phyloP scores from a whole-genome alignment of 2,329 filamentous ascomycete species.

The Aspergillus caelatus region DNA sequence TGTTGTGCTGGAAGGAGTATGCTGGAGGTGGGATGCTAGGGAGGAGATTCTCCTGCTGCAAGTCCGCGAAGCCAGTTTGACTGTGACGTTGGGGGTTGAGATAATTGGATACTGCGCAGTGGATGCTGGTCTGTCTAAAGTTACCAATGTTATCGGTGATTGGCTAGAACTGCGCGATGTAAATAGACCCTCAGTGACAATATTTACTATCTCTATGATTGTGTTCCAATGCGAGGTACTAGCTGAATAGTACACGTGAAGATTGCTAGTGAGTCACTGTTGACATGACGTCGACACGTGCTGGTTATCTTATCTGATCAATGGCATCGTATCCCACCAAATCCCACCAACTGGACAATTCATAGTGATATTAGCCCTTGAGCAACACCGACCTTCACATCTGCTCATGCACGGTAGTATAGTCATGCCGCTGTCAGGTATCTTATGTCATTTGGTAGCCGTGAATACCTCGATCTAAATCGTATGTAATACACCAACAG shows the following conservation, averaged over 20 bases:
- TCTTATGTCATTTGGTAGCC: neutral
- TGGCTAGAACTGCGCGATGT: neutral
- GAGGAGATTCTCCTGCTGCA: neutral
- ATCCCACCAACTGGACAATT: neutral
- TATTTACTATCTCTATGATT: neutral
- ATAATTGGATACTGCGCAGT: neutral
- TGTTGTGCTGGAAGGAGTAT: neutral
- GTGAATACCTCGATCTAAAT: neutral
- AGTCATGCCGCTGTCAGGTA: neutral
- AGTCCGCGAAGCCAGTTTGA: neutral
- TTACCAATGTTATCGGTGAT: neutral
- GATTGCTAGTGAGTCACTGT: neutral
- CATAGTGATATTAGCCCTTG: neutral
- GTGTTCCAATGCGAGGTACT: neutral
- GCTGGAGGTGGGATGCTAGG: neutral
- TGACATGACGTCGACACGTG: slow-evolving; percentile 12
- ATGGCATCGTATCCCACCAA: neutral
- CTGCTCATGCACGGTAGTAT: neutral
- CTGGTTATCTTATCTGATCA: slow-evolving; percentile 17
- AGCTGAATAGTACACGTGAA: neutral
- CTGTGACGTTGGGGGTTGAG: neutral
- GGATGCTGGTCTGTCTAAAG: neutral
- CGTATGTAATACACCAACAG: neutral
- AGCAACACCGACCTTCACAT: neutral
- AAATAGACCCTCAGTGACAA: neutral